A percentile compares a stretch with the other conserved stretches of the same genome.
Evolutionary conservation across 2,329 filamentous ascomycete species (phyloP).

Genomic region (Aureobasidium sp.): DNA sequence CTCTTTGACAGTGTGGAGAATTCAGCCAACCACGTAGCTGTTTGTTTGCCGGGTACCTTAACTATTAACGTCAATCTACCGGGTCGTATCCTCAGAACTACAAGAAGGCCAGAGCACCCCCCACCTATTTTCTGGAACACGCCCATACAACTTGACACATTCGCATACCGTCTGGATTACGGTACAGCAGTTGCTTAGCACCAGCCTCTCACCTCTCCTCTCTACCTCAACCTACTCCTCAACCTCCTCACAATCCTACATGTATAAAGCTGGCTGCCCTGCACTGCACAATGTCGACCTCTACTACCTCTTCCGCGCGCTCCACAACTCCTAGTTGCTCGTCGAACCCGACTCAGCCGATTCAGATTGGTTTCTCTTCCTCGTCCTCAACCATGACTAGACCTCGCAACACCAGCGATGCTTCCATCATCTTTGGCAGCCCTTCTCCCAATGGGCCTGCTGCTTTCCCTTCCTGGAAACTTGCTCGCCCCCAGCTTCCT

Average conservation of each 20-base stretch:
- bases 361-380: slow-evolving; percentile 19
- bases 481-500: slow-evolving; percentile 14
- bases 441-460: slow-evolving; percentile 12
- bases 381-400: slow-evolving; percentile 14
- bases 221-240: slow-evolving; percentile 3
- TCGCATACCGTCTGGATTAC: slow-evolving; percentile 14
- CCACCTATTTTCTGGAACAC: slow-evolving; percentile 10
- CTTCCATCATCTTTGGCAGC: slow-evolving; percentile 13
- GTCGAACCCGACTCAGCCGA: slow-evolving; percentile 17
- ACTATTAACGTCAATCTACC: slow-evolving; percentile 11
- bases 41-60: slow-evolving; percentile 13
- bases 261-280: slow-evolving; percentile 13
- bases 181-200: slow-evolving; percentile 12
- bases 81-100: background rate
- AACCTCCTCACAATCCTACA: background rate
- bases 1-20: slow-evolving; percentile 6
- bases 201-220: slow-evolving; percentile 2
- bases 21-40: slow-evolving; percentile 13
- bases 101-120: slow-evolving; percentile 14
- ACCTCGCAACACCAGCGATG: slow-evolving; percentile 16
- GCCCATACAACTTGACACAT: slow-evolving; percentile 2
- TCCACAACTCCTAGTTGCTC: slow-evolving; percentile 17
- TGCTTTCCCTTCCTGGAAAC: slow-evolving; percentile 21
- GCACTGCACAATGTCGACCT: slow-evolving; percentile 19
- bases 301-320: slow-evolving; percentile 17